These are phyloP conservation scores for Hirschfeldia incana DNA, from an alignment of 345 rosid genomes.

Conservation along the genomic window DNA sequence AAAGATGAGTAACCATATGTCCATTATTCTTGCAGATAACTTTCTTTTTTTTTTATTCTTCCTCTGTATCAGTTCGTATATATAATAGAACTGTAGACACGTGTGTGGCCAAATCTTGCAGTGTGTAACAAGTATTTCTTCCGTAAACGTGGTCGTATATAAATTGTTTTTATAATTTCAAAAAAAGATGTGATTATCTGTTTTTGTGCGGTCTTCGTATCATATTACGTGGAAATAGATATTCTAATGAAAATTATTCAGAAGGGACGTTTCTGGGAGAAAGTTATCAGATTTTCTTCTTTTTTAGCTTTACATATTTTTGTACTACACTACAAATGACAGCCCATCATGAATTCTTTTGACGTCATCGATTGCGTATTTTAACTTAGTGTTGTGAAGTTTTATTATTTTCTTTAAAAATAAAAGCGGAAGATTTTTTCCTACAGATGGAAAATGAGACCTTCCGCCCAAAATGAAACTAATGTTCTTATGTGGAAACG, in stretches of 20 bases:
- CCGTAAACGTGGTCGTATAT: background rate
- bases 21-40: background rate
- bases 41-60: background rate
- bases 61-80: background rate
- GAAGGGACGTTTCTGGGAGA: background rate
- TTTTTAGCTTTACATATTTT: background rate
- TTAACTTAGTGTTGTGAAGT: background rate
- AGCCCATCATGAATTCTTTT: background rate
- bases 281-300: background rate
- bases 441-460: background rate
- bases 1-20: background rate
- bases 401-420: background rate
- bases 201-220: background rate
- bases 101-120: background rate
- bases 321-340: background rate
- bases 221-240: background rate
- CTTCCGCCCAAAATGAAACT: background rate
- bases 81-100: background rate
- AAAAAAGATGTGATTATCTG: background rate
- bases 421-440: background rate
- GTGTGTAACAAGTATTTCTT: background rate
- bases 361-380: background rate
- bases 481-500: background rate
- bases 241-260: background rate
- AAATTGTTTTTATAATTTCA: background rate